Evolutionary conservation across 345 rosid species (phyloP).

Genomic region (Hibiscus tridactylites): DNA sequence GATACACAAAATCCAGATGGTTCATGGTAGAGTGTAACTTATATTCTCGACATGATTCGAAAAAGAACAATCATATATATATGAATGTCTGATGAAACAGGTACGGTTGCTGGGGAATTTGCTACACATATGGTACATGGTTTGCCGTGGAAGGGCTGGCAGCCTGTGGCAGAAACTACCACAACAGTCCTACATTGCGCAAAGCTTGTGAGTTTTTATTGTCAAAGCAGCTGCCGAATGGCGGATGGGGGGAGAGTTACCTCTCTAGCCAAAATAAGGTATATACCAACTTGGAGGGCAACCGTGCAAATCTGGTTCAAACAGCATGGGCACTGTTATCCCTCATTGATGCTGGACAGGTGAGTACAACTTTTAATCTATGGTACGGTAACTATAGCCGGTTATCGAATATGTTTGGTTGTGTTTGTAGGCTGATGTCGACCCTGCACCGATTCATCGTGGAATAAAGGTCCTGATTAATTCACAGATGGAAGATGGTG

Average conservation of each 20-base stretch:
- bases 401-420: background rate
- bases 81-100: slow-evolving; percentile 7
- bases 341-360: slow-evolving; percentile 44
- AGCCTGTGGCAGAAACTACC: slow-evolving; percentile 36
- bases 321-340: slow-evolving; percentile 48
- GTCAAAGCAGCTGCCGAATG: slow-evolving; percentile 36
- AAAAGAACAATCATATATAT: background rate
- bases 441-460: slow-evolving; percentile 33
- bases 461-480: slow-evolving; percentile 38
- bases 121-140: slow-evolving; percentile 56
- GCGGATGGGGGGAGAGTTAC: slow-evolving; percentile 75
- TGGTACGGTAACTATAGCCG: no score
- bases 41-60: background rate
- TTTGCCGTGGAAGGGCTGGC: slow-evolving; percentile 43
- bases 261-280: slow-evolving; percentile 49
- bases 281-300: slow-evolving; percentile 33
- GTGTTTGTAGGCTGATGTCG: slow-evolving; percentile 15
- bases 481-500: slow-evolving; percentile 48
- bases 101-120: slow-evolving; percentile 71
- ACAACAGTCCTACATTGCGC: slow-evolving; percentile 25
- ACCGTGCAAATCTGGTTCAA: slow-evolving; percentile 38
- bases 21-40: slow-evolving; percentile 26
- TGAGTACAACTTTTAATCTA: background rate
- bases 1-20: slow-evolving; percentile 41
- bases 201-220: slow-evolving; percentile 47